Conservation (phyloP, 2,329 filamentous ascomycete genomes). For the Trichoderma semiorbis region DNA sequence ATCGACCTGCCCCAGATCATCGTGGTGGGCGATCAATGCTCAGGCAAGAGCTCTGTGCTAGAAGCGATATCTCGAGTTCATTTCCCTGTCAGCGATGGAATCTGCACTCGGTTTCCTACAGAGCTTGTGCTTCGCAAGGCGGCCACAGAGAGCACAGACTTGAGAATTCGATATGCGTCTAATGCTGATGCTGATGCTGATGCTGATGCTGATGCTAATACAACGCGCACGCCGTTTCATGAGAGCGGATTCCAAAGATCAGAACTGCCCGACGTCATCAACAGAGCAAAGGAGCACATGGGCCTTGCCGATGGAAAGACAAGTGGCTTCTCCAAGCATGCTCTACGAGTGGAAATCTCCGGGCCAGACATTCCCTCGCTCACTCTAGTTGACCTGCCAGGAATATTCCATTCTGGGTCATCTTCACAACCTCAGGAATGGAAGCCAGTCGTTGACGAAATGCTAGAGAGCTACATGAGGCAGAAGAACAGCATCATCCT, state of each 20-base stretch:
- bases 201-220: conserved; percentile 20
- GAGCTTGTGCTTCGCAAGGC: conserved; percentile 55
- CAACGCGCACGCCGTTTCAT: conserved; percentile 29
- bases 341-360: conserved; percentile 46
- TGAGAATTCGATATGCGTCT: conserved; percentile 30
- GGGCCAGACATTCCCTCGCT: conserved; percentile 49
- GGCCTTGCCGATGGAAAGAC: conserved; percentile 37
- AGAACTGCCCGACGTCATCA: conserved; percentile 35
- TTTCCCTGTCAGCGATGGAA: conserved; percentile 55
- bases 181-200: conserved; percentile 22
- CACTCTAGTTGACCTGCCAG: conserved; percentile 58
- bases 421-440: conserved; percentile 43
- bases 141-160: conserved; percentile 30
- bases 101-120: conserved; percentile 62
- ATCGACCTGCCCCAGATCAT: conserved; percentile 48
- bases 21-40: conserved; percentile 59
- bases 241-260: conserved; percentile 17
- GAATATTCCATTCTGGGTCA: conserved; percentile 50
- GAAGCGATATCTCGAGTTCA: conserved; percentile 61
- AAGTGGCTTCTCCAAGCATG: conserved; percentile 43
- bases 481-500: conserved; percentile 57
- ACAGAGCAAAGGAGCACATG: conserved; percentile 46
- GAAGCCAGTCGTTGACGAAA: conserved; percentile 40
- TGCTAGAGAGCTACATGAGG: conserved; percentile 55
- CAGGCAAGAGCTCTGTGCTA: conserved; percentile 62